Evolutionary conservation across 78 protist genomes (phyloP).

Genomic region (Chrysochromulina parva): DNA sequence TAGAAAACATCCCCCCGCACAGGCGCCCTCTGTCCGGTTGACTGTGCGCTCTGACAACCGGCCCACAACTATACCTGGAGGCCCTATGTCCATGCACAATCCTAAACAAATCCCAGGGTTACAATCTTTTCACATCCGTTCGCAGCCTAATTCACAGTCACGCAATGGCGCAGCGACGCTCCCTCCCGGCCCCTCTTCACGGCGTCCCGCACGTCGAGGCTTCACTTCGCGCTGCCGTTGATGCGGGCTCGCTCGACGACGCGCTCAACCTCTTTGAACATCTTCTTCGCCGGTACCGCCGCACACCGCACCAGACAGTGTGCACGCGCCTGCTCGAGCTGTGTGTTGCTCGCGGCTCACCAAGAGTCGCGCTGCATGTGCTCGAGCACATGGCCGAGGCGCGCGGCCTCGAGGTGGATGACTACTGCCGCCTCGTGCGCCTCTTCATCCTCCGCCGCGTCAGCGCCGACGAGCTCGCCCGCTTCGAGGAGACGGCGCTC

Average conservation of each 20-base stretch:
- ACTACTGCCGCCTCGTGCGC: background rate
- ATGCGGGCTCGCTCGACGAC: background rate
- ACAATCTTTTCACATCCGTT: too few relatives aligned
- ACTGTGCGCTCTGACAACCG: too few relatives aligned
- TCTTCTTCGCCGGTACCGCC: background rate
- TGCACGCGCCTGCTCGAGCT: background rate
- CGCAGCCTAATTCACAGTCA: too few relatives aligned
- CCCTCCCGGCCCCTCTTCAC: background rate
- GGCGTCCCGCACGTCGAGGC: background rate
- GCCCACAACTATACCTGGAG: too few relatives aligned
- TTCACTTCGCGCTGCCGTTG: background rate
- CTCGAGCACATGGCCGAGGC: too few relatives aligned
- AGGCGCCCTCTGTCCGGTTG: too few relatives aligned
- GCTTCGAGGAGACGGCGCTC: background rate
- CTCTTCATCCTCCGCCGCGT: background rate
- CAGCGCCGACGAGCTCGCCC: background rate
- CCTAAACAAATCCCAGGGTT: too few relatives aligned
- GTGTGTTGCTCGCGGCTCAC: background rate
- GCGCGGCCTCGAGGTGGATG: background rate
- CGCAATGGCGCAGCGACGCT: too few relatives aligned
- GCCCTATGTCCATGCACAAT: too few relatives aligned
- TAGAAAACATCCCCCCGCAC: too few relatives aligned
- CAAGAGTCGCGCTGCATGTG: too few relatives aligned
- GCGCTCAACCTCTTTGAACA: background rate
- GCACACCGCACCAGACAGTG: background rate